Base-by-base conservation (phyloP, 2,329 filamentous ascomycete species). In the Diaporthe batatas region DNA sequence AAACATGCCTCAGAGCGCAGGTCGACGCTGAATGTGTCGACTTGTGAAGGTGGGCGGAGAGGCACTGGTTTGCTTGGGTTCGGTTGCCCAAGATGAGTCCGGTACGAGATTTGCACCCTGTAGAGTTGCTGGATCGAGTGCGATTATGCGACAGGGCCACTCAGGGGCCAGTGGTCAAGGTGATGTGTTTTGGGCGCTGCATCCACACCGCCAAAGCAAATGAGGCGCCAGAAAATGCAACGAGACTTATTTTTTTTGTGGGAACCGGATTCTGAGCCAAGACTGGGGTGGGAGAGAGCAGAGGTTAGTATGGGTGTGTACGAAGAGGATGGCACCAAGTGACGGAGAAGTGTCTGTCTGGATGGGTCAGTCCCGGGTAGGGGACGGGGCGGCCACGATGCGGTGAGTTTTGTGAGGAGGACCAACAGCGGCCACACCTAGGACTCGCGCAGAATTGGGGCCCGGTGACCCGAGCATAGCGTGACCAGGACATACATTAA, bases 181-280 rank as follows among this genome's bases (percentile, higher is more conserved):
- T 71, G 72, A 71, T 73, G 68, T 72, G 70, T 62, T 54, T 68
- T 68, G 44, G 34, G 53, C 55, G 55, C 59, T 44, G 59, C 68
- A 55, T 44, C 67, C 67, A 73, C 73, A 74, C 73, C 73, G 73
- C 73, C 65, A 70, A 59, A 74, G 47, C 21, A 55, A 57, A 54
- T 62, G 53, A 62, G 47, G 54, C 36, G 54, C 32, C 51, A 57
- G 53, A 59, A 39, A 67, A 59, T 34, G 65, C 36, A 39, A 58
- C 47, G 44, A 36, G 44, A 53, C 32, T 4, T 67, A 25, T 51
- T 55, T 42, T 72, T 72, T 55, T 54, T 59, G 51, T 29, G 32
- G 29, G 64, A 49, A 51, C 68, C 47, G 16, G 34, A 32, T 51
- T 14, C 42, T 34, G 53, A 42, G 39, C 29, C 34, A 58, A 53